These are phyloP conservation scores for Amaranthus hypochondriacus DNA, from an alignment of 148 eudicot species.

Conservation along the genomic window DNA sequence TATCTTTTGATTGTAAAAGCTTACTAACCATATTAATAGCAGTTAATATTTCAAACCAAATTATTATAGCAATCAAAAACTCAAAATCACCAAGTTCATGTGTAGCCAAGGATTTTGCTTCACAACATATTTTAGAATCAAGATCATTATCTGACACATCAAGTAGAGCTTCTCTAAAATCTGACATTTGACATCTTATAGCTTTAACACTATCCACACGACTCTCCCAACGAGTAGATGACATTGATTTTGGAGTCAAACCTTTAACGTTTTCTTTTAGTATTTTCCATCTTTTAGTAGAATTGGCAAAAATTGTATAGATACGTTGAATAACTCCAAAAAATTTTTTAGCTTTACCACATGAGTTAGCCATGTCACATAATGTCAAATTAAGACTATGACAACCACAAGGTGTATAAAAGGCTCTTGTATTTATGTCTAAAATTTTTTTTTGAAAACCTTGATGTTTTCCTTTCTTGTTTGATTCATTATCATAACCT, in stretches of 20 bases:
- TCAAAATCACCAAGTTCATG: conserved; percentile 22
- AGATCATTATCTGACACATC: conserved; percentile 10
- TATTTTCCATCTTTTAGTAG: conserved; percentile 29
- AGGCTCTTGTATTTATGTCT: conserved; percentile 24
- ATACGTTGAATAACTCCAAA: conserved; percentile 30
- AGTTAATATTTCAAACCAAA: conserved; percentile 12
- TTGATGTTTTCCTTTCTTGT: conserved; percentile 15
- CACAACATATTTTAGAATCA: conserved; percentile 17
- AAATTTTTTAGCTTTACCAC: conserved; percentile 21
- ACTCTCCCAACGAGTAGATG: conserved; percentile 27
- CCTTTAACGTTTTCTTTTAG: conserved; percentile 15
- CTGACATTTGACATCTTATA: conserved; percentile 14
- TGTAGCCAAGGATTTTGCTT: conserved; percentile 19
- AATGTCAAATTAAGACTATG: neutral
- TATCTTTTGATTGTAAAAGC: neutral
- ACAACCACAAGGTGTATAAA: conserved; percentile 25
- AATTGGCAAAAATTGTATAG: conserved; percentile 30
- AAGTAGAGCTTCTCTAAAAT: conserved; percentile 23
- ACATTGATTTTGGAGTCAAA: conserved; percentile 19
- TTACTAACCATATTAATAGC: conserved; percentile 6
- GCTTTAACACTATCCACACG: conserved; percentile 31
- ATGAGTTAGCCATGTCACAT: conserved; percentile 30
- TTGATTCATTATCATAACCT: conserved; percentile 14
- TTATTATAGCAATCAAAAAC: conserved; percentile 10
- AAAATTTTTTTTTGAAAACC: conserved; percentile 18